Conservation (phyloP, 768 basidiomycete species). For the Panaeolus cyanescens region DNA sequence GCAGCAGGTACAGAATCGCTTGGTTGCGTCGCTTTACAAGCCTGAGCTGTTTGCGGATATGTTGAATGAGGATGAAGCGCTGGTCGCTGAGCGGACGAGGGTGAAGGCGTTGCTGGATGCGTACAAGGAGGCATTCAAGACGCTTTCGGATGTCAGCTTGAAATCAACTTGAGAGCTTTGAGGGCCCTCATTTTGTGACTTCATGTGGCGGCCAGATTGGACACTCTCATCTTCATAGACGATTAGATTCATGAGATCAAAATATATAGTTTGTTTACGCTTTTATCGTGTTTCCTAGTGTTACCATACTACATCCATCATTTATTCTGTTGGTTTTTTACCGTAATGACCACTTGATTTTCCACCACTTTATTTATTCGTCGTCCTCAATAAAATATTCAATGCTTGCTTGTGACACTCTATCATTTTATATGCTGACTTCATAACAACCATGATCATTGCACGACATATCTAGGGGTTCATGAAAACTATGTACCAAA, state of each 20-base stretch:
- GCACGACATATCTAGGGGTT: constrained; percentile 1
- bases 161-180: constrained; percentile 50
- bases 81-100: constrained; percentile 90
- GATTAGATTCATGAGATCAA: constrained; percentile 3
- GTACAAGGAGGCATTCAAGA: constrained; percentile 93
- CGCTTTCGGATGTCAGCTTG: constrained; percentile 77
- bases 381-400: neutral
- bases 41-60: constrained; percentile 90
- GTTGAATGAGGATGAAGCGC: constrained; percentile 92
- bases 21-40: constrained; percentile 94
- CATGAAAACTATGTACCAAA: constrained; percentile 3
- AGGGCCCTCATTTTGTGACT: neutral
- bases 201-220: neutral
- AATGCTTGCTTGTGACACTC: neutral
- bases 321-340: neutral
- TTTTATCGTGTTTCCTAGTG: neutral
- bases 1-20: constrained; percentile 93
- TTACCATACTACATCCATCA: neutral
- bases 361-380: neutral
- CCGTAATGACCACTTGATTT: neutral
- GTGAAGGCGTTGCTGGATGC: constrained; percentile 95
- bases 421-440: too few relatives aligned
- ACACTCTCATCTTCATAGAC: constrained; percentile 3
- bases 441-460: neutral
- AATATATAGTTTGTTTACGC: neutral